Conservation (phyloP, 2,329 filamentous ascomycete species). For the Coniochaeta sp. region DNA sequence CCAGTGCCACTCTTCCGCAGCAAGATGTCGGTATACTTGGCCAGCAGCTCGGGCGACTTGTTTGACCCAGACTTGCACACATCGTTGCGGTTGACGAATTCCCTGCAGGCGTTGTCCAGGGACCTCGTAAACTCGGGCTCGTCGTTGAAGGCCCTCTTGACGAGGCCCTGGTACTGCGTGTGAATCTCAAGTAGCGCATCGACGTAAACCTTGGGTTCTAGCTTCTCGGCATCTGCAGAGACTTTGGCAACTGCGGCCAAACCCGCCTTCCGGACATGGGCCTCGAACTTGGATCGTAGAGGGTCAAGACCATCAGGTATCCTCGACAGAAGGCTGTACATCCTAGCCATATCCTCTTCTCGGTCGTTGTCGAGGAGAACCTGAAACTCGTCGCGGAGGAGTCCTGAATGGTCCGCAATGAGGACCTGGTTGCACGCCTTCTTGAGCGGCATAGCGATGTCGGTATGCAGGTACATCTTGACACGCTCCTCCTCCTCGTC, state of each 20-base stretch:
- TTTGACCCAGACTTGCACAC: conserved; percentile 91
- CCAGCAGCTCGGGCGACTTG: conserved; percentile 87
- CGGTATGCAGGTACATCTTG: conserved; percentile 80
- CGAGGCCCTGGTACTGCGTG: conserved; percentile 83
- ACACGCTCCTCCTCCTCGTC: conserved; percentile 94
- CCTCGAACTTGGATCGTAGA: conserved; percentile 78
- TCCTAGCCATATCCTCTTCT: conserved; percentile 89
- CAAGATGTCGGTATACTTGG: conserved; percentile 90
- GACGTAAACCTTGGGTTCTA: conserved; percentile 95
- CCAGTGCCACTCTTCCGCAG: conserved; percentile 90
- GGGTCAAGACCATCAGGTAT: conserved; percentile 91
- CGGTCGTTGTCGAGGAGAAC: conserved; percentile 87
- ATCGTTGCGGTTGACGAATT: conserved; percentile 97
- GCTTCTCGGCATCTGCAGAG: conserved; percentile 74
- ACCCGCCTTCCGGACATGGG: conserved; percentile 85
- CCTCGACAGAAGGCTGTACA: conserved; percentile 86
- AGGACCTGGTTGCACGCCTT: conserved; percentile 82
- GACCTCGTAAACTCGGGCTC: conserved; percentile 96
- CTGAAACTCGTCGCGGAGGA: conserved; percentile 95
- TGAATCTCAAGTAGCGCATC: conserved; percentile 92
- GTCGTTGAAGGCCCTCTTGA: conserved; percentile 86
- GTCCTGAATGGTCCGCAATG: conserved; percentile 76
- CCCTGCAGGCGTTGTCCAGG: conserved; percentile 91
- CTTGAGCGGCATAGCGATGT: conserved; percentile 79
- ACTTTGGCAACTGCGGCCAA: conserved; percentile 86